Evolutionary conservation across 2,329 filamentous ascomycete species (phyloP).

Genomic region (Alternaria brassicicola): DNA sequence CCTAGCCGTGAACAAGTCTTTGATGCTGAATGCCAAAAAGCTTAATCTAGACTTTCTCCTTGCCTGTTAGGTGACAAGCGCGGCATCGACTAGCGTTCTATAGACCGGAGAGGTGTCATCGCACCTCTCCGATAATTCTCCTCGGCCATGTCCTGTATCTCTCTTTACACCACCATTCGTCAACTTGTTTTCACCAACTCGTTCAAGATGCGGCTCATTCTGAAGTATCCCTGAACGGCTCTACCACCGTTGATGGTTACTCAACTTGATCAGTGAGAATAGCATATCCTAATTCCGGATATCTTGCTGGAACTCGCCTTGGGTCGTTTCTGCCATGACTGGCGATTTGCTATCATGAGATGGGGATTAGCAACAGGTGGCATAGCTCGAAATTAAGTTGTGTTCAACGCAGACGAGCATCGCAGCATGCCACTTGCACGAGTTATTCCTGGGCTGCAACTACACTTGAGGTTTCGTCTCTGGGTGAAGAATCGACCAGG

Average conservation of each 20-base stretch:
- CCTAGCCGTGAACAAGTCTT: constrained; percentile 21
- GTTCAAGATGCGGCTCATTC: not conserved
- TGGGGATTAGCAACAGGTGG: too few species aligned
- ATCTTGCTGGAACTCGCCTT: not conserved
- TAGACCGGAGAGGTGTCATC: constrained; percentile 5
- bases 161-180: not conserved
- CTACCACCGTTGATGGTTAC: not conserved
- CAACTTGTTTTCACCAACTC: not conserved
- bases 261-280: not conserved
- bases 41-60: constrained; percentile 27
- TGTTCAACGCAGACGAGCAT: not conserved
- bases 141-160: not conserved
- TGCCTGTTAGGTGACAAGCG: constrained; percentile 28
- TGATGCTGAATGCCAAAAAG: constrained; percentile 12
- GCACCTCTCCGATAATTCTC: constrained; percentile 7
- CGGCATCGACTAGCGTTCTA: constrained; percentile 18
- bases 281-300: not conserved
- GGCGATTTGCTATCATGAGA: not conserved
- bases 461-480: not conserved
- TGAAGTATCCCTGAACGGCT: not conserved
- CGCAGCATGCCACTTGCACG: not conserved
- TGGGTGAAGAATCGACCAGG: not conserved
- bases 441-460: not conserved
- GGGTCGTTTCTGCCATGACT: not conserved
- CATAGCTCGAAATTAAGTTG: not conserved